A percentile compares a stretch with the other conserved stretches of the same genome.
phyloP scores from a whole-genome alignment of 176 grass and related monocot species.

The Lolium multiflorum region DNA sequence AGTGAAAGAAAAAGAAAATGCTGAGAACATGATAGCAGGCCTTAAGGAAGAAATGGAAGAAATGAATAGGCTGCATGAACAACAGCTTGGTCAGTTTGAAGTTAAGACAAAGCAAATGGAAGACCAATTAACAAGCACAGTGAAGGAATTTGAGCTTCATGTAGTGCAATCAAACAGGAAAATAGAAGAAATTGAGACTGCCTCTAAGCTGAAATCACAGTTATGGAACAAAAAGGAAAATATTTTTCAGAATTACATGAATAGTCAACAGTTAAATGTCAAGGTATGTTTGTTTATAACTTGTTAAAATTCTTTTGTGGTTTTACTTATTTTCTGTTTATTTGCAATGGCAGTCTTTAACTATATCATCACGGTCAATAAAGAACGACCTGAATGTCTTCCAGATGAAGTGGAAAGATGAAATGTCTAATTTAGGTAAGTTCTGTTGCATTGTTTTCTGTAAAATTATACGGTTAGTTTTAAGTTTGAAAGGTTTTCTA shows the following conservation, averaged over 20 bases:
- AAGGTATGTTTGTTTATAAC: conserved; percentile 53
- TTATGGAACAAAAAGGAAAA: conserved; percentile 77
- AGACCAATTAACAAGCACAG: conserved; percentile 50
- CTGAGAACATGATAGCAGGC: conserved; percentile 52
- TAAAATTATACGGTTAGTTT: conserved; percentile 6
- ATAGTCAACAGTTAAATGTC: conserved; percentile 58
- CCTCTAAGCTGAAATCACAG: conserved; percentile 57
- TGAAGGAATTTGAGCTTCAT: conserved; percentile 72
- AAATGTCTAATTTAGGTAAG: conserved; percentile 80
- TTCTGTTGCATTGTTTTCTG: conserved; percentile 23
- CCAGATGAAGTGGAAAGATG: conserved; percentile 78
- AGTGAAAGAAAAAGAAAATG: conserved; percentile 68
- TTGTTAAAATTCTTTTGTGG: conserved; percentile 26
- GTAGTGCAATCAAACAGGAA: conserved; percentile 66
- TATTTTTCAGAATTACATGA: conserved; percentile 61
- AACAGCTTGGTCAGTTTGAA: conserved; percentile 57
- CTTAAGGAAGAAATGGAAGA: conserved; percentile 63
- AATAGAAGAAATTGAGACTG: conserved; percentile 71
- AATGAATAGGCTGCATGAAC: conserved; percentile 54
- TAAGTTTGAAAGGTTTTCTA: conserved; percentile 18
- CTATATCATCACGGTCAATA: conserved; percentile 58
- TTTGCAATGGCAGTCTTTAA: conserved; percentile 62
- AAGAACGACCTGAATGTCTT: conserved; percentile 59
- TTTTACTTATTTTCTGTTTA: conserved; percentile 24
- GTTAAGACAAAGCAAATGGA: conserved; percentile 62